A percentile compares a stretch with the other conserved stretches of the same genome.
Conservation (phyloP, 179 eudicot species). For the Drosera spatulata region DNA sequence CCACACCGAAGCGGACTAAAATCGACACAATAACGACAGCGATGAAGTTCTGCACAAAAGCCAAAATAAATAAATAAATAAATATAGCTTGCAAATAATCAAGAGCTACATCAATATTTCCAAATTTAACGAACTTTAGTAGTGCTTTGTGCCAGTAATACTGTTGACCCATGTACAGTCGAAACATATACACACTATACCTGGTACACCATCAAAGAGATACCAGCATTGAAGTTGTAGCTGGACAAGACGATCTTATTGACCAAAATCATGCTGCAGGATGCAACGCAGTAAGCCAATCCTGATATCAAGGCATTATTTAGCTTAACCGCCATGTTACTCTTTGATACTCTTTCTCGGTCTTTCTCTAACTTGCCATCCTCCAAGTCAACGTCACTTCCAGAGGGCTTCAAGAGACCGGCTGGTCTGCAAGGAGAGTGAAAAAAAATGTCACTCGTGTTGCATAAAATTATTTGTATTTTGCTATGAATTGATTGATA, state of each 20-base stretch:
- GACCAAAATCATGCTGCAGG: conserved; percentile 95
- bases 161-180: not conserved
- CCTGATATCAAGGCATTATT: conserved; percentile 84
- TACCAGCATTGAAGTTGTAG: conserved; percentile 86
- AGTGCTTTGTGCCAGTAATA: too few relatives aligned
- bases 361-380: conserved; percentile 49
- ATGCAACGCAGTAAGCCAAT: conserved; percentile 81
- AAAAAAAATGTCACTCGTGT: not conserved
- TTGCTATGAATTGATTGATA: not conserved
- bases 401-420: conserved; percentile 27
- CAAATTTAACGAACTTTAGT: not conserved
- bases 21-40: conserved; percentile 64
- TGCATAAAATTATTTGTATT: not conserved
- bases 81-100: too few relatives aligned
- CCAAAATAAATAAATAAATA: not conserved
- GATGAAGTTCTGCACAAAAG: conserved; percentile 67
- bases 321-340: conserved; percentile 25
- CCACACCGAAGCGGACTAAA: conserved; percentile 49
- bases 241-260: conserved; percentile 93
- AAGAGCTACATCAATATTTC: not conserved
- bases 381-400: conserved; percentile 57
- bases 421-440: conserved; percentile 17
- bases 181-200: conserved; percentile 16
- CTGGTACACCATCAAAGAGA: conserved; percentile 98
- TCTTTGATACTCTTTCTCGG: conserved; percentile 39